Evolutionary conservation across 129 eudicot species (phyloP).

Genomic region (Flaveria sonorensis): DNA sequence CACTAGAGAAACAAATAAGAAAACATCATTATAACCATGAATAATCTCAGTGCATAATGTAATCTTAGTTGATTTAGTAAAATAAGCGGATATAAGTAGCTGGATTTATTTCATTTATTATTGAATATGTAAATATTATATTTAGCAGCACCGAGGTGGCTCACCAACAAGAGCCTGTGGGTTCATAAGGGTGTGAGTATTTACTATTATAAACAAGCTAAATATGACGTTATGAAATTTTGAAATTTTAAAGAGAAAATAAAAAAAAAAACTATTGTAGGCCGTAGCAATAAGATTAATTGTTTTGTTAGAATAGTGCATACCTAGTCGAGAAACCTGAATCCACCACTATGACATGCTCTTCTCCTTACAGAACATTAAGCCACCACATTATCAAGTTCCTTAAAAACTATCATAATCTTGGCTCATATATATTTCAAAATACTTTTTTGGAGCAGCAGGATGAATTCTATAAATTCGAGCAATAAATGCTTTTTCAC

Average conservation of each 20-base stretch:
- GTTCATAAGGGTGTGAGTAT: not conserved
- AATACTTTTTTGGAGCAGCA: constrained; percentile 63
- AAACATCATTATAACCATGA: not conserved
- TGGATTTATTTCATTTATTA: not conserved
- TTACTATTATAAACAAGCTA: not conserved
- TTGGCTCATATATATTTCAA: constrained; percentile 42
- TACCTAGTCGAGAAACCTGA: constrained; percentile 21
- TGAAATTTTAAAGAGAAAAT: not conserved
- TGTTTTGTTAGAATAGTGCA: not conserved
- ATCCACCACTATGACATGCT: constrained; percentile 2
- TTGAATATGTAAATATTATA: not conserved
- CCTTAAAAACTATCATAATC: constrained; percentile 20
- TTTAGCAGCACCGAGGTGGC: not conserved
- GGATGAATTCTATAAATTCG: constrained; percentile 58
- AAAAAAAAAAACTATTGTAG: not conserved
- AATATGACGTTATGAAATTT: not conserved
- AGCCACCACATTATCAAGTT: constrained; percentile 5
- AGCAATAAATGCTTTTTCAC: constrained; percentile 55
- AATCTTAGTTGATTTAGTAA: not conserved
- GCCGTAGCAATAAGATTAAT: constrained; percentile 1
- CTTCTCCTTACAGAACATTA: constrained; percentile 17
- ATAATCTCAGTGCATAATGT: not conserved
- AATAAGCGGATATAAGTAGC: not conserved
- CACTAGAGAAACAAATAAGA: not conserved
- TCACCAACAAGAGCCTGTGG: constrained; percentile 2